Evolutionary conservation across 1,284 basidiomycete species (phyloP).

Genomic region (Moesziomyces globuligerus): DNA sequence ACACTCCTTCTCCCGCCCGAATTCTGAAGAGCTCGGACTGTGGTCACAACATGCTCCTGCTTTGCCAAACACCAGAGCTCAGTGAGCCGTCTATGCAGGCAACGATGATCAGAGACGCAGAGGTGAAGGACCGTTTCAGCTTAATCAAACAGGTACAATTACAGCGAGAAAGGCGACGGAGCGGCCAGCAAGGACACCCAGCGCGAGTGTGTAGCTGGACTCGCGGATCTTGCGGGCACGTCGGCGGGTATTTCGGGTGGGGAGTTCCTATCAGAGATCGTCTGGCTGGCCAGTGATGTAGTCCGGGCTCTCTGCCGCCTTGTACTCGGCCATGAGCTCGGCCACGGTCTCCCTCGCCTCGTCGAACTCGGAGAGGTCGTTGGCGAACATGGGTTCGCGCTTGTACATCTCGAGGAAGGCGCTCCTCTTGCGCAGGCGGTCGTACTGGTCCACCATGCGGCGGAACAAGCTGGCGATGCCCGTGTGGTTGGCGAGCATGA

Average conservation of each 20-base stretch:
- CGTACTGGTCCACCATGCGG: constrained; percentile 94
- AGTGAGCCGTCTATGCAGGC: too few relatives aligned
- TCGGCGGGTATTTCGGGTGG: constrained; percentile 13
- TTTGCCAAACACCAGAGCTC: too few relatives aligned
- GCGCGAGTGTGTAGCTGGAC: too few relatives aligned
- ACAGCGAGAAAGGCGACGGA: constrained; percentile 7
- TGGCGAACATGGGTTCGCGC: constrained; percentile 76
- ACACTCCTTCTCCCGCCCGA: background rate
- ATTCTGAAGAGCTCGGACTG: too few relatives aligned
- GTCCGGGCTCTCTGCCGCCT: constrained; percentile 61
- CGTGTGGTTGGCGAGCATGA: constrained; percentile 99
- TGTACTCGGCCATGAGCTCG: constrained; percentile 65
- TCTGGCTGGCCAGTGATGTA: constrained; percentile 52
- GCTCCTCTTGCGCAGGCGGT: constrained; percentile 84
- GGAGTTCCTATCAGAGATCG: constrained; percentile 20
- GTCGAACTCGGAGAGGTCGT: constrained; percentile 63
- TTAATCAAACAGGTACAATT: constrained; percentile 19
- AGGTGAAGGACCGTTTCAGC: background rate
- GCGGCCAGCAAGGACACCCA: background rate
- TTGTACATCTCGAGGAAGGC: constrained; percentile 98
- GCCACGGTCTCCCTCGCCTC: constrained; percentile 64
- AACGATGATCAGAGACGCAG: background rate
- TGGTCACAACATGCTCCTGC: too few relatives aligned
- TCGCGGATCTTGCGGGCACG: background rate
- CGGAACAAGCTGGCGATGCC: constrained; percentile 87